Base-by-base conservation (phyloP, 441 rosid genomes). In the Adansonia gregorii region DNA sequence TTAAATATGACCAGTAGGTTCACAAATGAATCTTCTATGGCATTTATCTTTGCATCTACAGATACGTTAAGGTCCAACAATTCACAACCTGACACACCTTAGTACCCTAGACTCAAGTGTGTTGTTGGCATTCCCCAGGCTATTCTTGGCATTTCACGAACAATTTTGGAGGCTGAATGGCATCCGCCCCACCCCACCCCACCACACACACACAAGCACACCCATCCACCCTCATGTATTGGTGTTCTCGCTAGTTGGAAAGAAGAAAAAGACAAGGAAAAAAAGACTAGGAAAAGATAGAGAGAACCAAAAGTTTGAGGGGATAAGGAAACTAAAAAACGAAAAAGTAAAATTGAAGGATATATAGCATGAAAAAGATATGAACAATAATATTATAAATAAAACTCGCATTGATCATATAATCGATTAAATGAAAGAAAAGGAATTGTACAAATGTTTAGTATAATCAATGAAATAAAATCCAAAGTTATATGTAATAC, bases 11-110 rank as follows among this genome's bases (percentile, higher is more conserved):
- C 4, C 15, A 66, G 45, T 41, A 41, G 71, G 19, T 63, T 63
- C n/a, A 27, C 67, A 63, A 63, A 31, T 63, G 45, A 63, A 63
- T 63, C 43, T 63, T 63, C 67, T 31, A 31, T 63, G 45, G 67
- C 19, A 54, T 54, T 7, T 54, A 5, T 14, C 56, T 4, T 48
- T 48, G 14, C 52, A 48, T 48, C 52, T 1, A n/a, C n/a, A n/a
- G 7, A 54, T 54, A 54, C 20, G 1, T 15, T 54, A 8, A 54
- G 20, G 58, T 54, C 8, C 19, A 54, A 5, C 52, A 14, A 52
- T 14, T 52, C 56, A n/a, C 19, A 15, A 15, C 2, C 56, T 5
- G 19, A n/a, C 2, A 6, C 8, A 54, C 8, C 6, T 54, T 54
- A 54, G 58, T 15, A 19, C 20, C 8, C 8, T 6, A 54, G 19